Percentiles rank a stretch among this genome's conserved stretches.
phyloP scores from a whole-genome alignment of 768 basidiomycete species.

The Leccinum uliginosum region DNA sequence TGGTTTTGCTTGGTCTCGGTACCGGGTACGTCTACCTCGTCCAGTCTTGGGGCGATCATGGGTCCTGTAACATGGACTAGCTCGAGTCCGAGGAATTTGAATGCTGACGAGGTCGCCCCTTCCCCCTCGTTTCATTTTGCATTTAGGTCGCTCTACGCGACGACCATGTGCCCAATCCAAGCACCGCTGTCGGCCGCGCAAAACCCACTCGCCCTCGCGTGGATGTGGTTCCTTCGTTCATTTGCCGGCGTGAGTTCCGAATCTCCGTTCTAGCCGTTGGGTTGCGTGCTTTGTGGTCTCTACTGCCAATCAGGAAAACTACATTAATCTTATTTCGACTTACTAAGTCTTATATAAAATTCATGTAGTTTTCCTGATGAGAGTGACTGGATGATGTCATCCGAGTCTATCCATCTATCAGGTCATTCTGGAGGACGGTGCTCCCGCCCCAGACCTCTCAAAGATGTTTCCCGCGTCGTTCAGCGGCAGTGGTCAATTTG shows the following conservation, averaged over 20 bases:
- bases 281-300: not conserved
- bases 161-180: conserved; percentile 29
- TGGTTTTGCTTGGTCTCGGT: conserved; percentile 13
- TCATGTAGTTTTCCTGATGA: too few relatives aligned
- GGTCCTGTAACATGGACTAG: not conserved
- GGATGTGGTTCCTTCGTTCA: conserved; percentile 31
- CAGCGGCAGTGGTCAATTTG: conserved; percentile 12
- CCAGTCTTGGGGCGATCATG: too few relatives aligned
- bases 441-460: too few relatives aligned
- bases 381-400: not conserved
- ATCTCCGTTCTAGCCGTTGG: too few relatives aligned
- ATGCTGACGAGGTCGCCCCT: not conserved
- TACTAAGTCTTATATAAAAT: too few relatives aligned
- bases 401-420: conserved; percentile 16
- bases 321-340: too few relatives aligned
- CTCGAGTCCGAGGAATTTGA: not conserved
- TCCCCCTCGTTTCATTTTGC: too few relatives aligned
- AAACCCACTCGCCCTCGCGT: conserved; percentile 38
- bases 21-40: not conserved
- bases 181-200: conserved; percentile 30
- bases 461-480: conserved; percentile 39
- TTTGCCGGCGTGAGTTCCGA: conserved; percentile 22
- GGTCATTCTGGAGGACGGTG: too few relatives aligned
- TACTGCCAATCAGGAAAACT: too few relatives aligned
- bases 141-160: conserved; percentile 9